These are phyloP conservation scores for Colletotrichum sp. DNA, from an alignment of 2,329 filamentous ascomycete species.

Conservation along the genomic window DNA sequence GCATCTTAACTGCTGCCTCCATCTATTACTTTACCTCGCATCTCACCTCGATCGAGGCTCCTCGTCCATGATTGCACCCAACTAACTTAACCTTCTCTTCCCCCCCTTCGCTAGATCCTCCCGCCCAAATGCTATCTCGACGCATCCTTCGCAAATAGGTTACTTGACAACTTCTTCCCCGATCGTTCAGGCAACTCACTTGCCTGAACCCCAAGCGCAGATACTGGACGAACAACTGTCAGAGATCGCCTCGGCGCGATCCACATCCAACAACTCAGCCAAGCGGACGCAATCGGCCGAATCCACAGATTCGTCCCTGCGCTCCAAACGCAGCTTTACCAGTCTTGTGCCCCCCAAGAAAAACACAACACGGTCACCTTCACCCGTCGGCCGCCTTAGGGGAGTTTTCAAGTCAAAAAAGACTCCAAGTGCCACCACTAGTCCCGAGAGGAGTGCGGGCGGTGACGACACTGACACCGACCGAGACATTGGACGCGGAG, in stretches of 20 bases:
- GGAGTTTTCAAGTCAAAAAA: slow-evolving; percentile 71
- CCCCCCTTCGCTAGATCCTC: slow-evolving; percentile 6
- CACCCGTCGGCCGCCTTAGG: slow-evolving; percentile 74
- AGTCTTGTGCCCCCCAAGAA: slow-evolving; percentile 46
- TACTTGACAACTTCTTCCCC: slow-evolving; percentile 74
- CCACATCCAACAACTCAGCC: slow-evolving; percentile 41
- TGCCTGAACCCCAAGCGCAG: slow-evolving; percentile 51
- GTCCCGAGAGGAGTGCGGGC: slow-evolving; percentile 31
- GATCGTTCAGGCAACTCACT: slow-evolving; percentile 63
- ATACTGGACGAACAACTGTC: slow-evolving; percentile 35
- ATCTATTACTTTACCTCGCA: background rate
- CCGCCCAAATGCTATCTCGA: slow-evolving; percentile 53
- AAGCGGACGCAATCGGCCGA: slow-evolving; percentile 36
- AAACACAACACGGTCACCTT: slow-evolving; percentile 64
- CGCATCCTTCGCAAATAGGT: slow-evolving; percentile 69
- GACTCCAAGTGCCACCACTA: slow-evolving; percentile 47
- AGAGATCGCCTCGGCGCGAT: slow-evolving; percentile 31
- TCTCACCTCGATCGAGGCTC: background rate
- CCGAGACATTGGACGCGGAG: slow-evolving; percentile 8
- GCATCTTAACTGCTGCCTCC: background rate
- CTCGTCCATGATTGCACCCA: background rate
- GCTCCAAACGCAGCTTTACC: slow-evolving; percentile 37
- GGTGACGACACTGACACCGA: slow-evolving; percentile 22
- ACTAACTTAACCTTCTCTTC: slow-evolving; percentile 14
- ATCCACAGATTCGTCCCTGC: slow-evolving; percentile 28